Evolutionary conservation across 371 early-diverging fungal genomes (phyloP).

Genomic region (Lichtheimia ornata): DNA sequence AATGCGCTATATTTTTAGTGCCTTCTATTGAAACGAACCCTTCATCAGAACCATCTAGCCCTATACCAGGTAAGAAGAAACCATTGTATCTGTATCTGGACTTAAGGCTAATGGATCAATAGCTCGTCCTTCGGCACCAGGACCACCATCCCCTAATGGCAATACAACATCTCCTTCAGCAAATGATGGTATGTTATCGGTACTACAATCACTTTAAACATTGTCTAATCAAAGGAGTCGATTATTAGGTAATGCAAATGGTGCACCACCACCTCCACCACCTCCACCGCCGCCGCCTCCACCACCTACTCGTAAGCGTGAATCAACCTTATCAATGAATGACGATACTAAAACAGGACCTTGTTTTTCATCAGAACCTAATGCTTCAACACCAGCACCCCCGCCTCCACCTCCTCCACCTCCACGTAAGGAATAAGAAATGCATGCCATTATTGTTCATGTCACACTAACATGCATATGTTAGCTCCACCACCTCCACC

Average conservation of each 20-base stretch:
- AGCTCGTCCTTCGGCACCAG: neutral
- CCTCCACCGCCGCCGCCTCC: neutral
- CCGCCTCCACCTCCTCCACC: conserved; percentile 12
- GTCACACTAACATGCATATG: neutral
- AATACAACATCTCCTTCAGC: no score
- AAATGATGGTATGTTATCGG: no score
- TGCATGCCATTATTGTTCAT: no score
- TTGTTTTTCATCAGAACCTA: no score
- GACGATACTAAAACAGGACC: no score
- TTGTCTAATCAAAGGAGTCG: no score
- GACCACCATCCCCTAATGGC: conserved; percentile 11
- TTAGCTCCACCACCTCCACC: conserved; percentile 10
- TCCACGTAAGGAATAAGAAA: neutral
- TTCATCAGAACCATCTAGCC: conserved; percentile 10
- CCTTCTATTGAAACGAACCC: conserved; percentile 2
- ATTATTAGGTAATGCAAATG: neutral
- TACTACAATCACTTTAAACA: no score
- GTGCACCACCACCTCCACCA: neutral
- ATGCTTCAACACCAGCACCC: conserved; percentile 2
- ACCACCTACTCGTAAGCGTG: no score
- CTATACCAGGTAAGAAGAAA: conserved; percentile 9
- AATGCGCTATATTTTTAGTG: neutral
- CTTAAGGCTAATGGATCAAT: neutral
- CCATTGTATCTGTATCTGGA: neutral
- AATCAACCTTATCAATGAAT: no score